Evolutionary conservation across 352 stramenopile genomes (phyloP).

Genomic region (Globisporangium iwayamae): DNA sequence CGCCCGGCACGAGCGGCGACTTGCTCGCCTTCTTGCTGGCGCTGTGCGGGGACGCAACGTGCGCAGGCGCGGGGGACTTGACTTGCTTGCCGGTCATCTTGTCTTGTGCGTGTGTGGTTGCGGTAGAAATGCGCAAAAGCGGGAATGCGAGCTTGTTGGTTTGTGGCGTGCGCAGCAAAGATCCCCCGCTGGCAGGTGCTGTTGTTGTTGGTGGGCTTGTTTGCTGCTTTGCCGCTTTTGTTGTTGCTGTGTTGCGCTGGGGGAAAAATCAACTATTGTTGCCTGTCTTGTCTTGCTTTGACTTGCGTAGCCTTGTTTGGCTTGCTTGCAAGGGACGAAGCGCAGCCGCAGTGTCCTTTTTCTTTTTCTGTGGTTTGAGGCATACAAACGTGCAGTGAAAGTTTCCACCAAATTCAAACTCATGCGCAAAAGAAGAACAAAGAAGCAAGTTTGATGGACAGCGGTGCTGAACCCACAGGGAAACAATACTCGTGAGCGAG

Average conservation of each 20-base stretch:
- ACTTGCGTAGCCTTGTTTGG: background rate
- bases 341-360: background rate
- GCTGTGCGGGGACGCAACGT: conserved; percentile 1
- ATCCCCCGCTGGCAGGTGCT: background rate
- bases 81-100: conserved; percentile 6
- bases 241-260: background rate
- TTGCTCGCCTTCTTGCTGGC: conserved; percentile 10
- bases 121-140: background rate
- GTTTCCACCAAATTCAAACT: background rate
- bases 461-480: background rate
- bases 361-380: background rate
- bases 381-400: background rate
- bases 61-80: conserved; percentile 8
- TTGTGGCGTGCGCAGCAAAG: background rate
- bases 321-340: background rate
- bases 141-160: background rate
- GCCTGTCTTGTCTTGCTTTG: background rate
- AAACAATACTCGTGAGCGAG: background rate
- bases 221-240: background rate
- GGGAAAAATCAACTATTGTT: background rate
- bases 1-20: conserved; percentile 2
- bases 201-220: background rate
- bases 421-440: background rate
- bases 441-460: conserved; percentile 4
- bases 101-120: background rate